A percentile compares a stretch with the other conserved stretches of the same genome.
phyloP scores from a whole-genome alignment of 768 basidiomycete species.

The Lactarius psammicola region DNA sequence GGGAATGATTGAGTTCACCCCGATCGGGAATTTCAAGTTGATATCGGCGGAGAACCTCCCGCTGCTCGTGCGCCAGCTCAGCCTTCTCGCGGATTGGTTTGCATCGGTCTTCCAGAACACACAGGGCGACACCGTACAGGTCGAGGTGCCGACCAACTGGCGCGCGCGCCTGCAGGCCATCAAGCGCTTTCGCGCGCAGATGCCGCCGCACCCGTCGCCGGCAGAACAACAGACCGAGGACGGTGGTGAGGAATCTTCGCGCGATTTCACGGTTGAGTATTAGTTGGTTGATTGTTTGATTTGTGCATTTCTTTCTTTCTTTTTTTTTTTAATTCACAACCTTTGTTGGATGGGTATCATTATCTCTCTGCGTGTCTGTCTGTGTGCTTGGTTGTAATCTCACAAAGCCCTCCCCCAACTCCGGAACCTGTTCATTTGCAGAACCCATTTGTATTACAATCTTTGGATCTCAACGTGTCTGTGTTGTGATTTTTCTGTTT shows the following conservation, averaged over 20 bases:
- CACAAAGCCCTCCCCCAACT: neutral
- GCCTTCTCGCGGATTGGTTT: slow-evolving; percentile 87
- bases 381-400: slow-evolving; percentile 7
- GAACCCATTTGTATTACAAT: slow-evolving; percentile 17
- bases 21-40: slow-evolving; percentile 91
- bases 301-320: neutral
- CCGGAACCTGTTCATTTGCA: neutral
- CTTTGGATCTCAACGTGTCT: slow-evolving; percentile 2
- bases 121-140: slow-evolving; percentile 60
- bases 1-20: slow-evolving; percentile 93
- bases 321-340: neutral
- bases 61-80: slow-evolving; percentile 83
- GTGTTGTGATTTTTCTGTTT: neutral
- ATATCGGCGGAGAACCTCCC: slow-evolving; percentile 88
- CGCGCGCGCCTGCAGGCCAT: slow-evolving; percentile 76
- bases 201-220: slow-evolving; percentile 26
- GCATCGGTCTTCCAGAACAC: slow-evolving; percentile 79
- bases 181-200: slow-evolving; percentile 52
- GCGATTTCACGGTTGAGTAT: slow-evolving; percentile 35
- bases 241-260: slow-evolving; percentile 34
- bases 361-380: slow-evolving; percentile 11
- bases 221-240: slow-evolving; percentile 26
- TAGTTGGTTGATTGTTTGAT: slow-evolving; percentile 7
- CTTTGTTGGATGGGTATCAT: slow-evolving; percentile 21
- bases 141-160: slow-evolving; percentile 91